Base-by-base conservation (phyloP, 225 moss, liverwort and hornwort genomes). In the Rhytidiadelphus loreus region DNA sequence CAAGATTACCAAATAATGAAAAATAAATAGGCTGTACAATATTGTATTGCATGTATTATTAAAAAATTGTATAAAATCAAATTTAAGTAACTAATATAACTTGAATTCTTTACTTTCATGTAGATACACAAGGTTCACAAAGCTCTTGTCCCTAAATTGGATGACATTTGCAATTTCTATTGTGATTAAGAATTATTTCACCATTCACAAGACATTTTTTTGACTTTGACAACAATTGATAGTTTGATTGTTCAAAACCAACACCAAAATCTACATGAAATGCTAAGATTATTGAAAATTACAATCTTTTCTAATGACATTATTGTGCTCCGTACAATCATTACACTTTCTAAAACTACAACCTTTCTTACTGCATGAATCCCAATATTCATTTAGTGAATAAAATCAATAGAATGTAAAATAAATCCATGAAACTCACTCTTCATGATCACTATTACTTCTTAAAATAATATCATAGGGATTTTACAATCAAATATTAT, bases 21-120 rank as follows among this genome's bases (percentile, higher is more conserved):
- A 75, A 50, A 75, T 8, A 33, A 75, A 7, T 12, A 50, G 8
- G 6, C 6, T 11, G 10, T 76, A 53, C 1, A 52, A 53, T 35
- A 53, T 22, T 23, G 3, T 53, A 4, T 0, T 35, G 0, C 0
- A 37, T 9, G 2, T 53, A 23, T 0, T 23, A 0, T 9, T 35
- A 77, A 35, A 77, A 23, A 3, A 23, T 23, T 55, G 9, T 35
- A 1, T 55, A 77, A 24, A 35, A 76, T 53, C 6, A 15, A 76
- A 6, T 53, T 37, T 6, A 22, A 13, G 2, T 24, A 55, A 37
- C 3, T 3, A 55, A 2, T 6, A 53, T 77, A 6, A 53, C 2
- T 55, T 15, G 6, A 77, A 20, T 55, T 53, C 9, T 15, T 6
- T 37, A 22, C 13, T 76, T 50, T 76, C 4, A 14, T 2, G 0